These are phyloP conservation scores for Penicillium herquei DNA, from an alignment of 495 filamentous ascomycete species.

Conservation along the genomic window DNA sequence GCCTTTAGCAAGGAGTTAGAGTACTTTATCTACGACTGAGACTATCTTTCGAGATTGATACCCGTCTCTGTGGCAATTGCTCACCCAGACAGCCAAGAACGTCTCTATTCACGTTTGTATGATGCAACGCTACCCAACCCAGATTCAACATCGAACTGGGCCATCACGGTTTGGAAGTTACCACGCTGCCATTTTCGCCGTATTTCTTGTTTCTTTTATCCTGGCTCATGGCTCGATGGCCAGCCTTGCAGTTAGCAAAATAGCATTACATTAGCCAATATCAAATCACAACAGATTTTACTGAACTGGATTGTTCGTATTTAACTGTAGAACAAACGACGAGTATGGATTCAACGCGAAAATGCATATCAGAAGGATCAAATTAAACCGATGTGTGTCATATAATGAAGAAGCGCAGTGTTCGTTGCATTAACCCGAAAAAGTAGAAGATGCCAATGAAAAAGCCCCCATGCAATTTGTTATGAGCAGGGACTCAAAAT, in stretches of 20 bases:
- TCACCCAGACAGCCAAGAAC: slow-evolving; percentile 2
- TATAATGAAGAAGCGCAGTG: no score
- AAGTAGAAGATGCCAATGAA: background rate
- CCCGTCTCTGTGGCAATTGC: no score
- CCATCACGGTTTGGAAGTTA: slow-evolving; percentile 9
- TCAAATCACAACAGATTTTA: background rate
- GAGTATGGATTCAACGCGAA: no score
- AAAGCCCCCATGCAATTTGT: no score
- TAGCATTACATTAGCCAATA: slow-evolving; percentile 2
- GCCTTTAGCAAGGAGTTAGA: background rate
- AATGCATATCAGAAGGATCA: no score
- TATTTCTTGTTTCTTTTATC: background rate
- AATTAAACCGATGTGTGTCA: no score
- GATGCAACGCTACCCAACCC: slow-evolving; percentile 20
- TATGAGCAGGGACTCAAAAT: no score
- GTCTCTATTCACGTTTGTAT: slow-evolving; percentile 25
- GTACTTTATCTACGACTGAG: background rate
- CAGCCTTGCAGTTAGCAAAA: background rate
- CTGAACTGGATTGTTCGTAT: background rate
- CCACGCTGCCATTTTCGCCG: background rate
- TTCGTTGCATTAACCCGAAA: no score
- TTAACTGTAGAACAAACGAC: no score
- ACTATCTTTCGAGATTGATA: background rate
- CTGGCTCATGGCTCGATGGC: background rate
- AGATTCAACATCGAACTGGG: slow-evolving; percentile 10